A percentile compares a stretch with the other conserved stretches of the same genome.
phyloP scores from a whole-genome alignment of 1,284 basidiomycete species.

The Hymenochaete sp. region DNA sequence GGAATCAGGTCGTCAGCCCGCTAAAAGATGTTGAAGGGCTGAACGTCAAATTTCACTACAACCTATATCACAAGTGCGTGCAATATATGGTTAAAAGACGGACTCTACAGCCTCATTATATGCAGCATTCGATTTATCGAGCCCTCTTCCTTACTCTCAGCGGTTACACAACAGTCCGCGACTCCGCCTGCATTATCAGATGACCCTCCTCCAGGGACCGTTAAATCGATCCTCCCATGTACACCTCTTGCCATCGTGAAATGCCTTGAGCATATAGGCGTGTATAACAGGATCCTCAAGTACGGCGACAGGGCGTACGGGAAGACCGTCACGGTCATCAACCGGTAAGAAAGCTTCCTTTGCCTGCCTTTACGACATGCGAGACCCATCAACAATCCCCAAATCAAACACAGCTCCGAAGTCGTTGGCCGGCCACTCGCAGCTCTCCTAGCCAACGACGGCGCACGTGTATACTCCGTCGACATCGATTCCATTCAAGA shows the following conservation, averaged over 20 bases:
- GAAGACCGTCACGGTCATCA: conserved; percentile 89
- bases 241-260: conserved; percentile 96
- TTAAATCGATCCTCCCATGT: conserved; percentile 94
- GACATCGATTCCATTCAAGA: conserved; percentile 93
- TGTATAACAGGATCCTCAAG: conserved; percentile 86
- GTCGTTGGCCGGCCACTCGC: conserved; percentile 94
- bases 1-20: conserved; percentile 76
- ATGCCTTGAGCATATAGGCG: conserved; percentile 81
- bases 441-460: conserved; percentile 90
- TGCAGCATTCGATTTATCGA: conserved; percentile 69
- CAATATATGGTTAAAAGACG: conserved; percentile 10
- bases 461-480: conserved; percentile 88
- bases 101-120: background rate
- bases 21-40: conserved; percentile 97
- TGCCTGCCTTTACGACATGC: background rate
- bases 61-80: conserved; percentile 89
- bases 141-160: conserved; percentile 49
- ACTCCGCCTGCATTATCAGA: conserved; percentile 37
- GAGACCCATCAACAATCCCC: background rate
- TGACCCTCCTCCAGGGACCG: conserved; percentile 67
- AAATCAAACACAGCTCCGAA: conserved; percentile 59
- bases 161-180: conserved; percentile 26
- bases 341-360: conserved; percentile 44
- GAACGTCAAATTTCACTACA: conserved; percentile 94
- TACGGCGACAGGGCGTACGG: conserved; percentile 96